Percentiles rank a stretch among this genome's conserved stretches.
Evolutionary conservation across 148 eudicot genomes (phyloP).

Genomic region (Rhododendron simsii): DNA sequence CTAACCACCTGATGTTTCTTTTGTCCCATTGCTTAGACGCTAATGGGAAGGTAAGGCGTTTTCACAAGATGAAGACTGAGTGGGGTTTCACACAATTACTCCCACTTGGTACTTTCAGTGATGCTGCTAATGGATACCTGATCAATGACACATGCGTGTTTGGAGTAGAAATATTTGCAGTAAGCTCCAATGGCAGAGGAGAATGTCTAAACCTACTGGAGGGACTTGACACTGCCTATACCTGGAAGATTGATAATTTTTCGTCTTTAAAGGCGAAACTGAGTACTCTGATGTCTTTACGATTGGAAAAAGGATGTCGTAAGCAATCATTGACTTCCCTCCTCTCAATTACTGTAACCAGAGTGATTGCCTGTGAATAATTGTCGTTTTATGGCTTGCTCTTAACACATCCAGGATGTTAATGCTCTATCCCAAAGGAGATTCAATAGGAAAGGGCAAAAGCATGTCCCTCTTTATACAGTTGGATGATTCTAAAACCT

Average conservation of each 20-base stretch:
- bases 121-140: neutral
- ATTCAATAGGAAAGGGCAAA: neutral
- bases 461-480: neutral
- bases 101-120: neutral
- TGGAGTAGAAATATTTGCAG: neutral
- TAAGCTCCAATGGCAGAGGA: neutral
- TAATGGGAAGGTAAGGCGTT: neutral
- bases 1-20: neutral
- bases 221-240: neutral
- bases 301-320: neutral
- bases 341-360: neutral
- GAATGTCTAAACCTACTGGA: neutral
- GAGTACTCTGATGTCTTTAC: neutral
- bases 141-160: neutral
- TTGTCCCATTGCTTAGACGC: neutral
- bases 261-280: neutral
- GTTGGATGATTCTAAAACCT: neutral
- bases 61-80: neutral
- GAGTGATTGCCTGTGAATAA: neutral
- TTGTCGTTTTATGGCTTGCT: neutral
- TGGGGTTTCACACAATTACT: neutral
- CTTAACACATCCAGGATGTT: neutral
- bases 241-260: neutral
- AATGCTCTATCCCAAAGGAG: neutral
- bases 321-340: neutral